A percentile compares a stretch with the other conserved stretches of the same genome.
These are phyloP conservation scores for Kickxella alabastrina DNA, from an alignment of 192 early-diverging fungal species.

Conservation along the genomic window DNA sequence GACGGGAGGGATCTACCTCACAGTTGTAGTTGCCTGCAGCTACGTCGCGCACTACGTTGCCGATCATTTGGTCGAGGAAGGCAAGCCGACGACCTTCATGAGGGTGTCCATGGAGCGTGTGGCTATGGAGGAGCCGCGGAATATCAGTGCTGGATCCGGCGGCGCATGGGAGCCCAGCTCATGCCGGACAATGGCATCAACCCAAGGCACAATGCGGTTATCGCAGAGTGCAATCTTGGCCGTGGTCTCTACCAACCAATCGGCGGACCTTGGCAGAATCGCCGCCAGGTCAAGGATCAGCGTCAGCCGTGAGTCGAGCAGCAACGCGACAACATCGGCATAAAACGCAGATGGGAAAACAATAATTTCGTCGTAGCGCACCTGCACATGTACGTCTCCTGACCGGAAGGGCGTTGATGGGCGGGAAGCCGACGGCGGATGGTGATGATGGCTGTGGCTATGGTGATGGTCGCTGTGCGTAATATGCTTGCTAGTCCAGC, in stretches of 20 bases:
- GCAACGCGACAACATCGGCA: constrained; percentile 7
- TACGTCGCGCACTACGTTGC: constrained; percentile 58
- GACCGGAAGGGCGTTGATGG: constrained; percentile 39
- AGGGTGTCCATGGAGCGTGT: constrained; percentile 67
- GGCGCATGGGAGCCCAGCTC: constrained; percentile 29
- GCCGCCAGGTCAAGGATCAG: constrained; percentile 29
- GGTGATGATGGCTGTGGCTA: too few relatives aligned
- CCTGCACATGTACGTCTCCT: constrained; percentile 39
- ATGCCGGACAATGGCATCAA: constrained; percentile 28
- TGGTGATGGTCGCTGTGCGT: background rate
- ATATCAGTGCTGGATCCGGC: constrained; percentile 44
- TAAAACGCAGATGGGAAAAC: constrained; percentile 26
- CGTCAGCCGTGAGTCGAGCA: constrained; percentile 29
- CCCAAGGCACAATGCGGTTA: constrained; percentile 23
- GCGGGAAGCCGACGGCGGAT: background rate
- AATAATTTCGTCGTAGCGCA: constrained; percentile 46
- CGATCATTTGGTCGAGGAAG: constrained; percentile 63
- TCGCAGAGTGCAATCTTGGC: constrained; percentile 37
- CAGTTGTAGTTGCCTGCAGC: constrained; percentile 52
- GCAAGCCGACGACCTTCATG: constrained; percentile 63
- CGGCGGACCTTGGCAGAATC: constrained; percentile 23
- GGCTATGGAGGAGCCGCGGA: constrained; percentile 60
- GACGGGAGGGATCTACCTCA: constrained; percentile 60
- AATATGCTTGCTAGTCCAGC: constrained; percentile 1
- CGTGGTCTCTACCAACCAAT: constrained; percentile 49